Base-by-base conservation (phyloP, 2,329 filamentous ascomycete species). In the Aspergillus proliferans region DNA sequence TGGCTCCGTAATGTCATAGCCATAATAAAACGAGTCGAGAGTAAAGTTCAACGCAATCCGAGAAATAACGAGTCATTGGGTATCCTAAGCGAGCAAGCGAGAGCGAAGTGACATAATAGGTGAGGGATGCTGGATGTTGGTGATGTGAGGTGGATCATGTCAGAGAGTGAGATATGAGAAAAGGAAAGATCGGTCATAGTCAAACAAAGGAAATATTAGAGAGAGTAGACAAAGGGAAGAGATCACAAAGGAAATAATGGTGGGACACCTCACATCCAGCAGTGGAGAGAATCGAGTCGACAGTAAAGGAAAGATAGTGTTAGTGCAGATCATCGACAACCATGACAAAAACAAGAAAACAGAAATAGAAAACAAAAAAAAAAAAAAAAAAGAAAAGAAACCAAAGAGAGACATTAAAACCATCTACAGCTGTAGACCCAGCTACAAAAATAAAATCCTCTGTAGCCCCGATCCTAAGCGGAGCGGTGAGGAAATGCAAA, bases 401-500 rank as follows among this genome's bases (percentile, higher is more conserved):
- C 1, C 10, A 55, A 52, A 52, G 56, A 50, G 47, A 42, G 50
- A 48, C 58, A 55, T 58, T 47, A 57, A 50, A 41, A 47, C 57
- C 56, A 45, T 59, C 43, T 55, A 50, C 44, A 44, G 39, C 52
- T 52, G 55, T 57, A 58, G 57, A 47, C 43, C 52, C 52, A 33
- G 57, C 55, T 57, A 58, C 55, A 58, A 50, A 51, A 46, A 45
- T 12, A 36, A 22, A 22, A 30, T 34, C 18, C 15, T 19, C 28
- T 38, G 30, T 15, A 42, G 45, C 44, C 34, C 45, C 43, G 7
- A 45, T 12, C 14, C 8, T 10, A 42, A 24, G 19, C 40, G 22
- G 9, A 21, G 21, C 38, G 40, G 26, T 12, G 15, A 30, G 26
- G n/a, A 30, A 30, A 14, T 14, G 14, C 19, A 38, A 40, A 30